A percentile compares a stretch with the other conserved stretches of the same genome.
These are phyloP conservation scores for Opeltia flavorubescens DNA, from an alignment of 495 filamentous ascomycete species.

Conservation along the genomic window DNA sequence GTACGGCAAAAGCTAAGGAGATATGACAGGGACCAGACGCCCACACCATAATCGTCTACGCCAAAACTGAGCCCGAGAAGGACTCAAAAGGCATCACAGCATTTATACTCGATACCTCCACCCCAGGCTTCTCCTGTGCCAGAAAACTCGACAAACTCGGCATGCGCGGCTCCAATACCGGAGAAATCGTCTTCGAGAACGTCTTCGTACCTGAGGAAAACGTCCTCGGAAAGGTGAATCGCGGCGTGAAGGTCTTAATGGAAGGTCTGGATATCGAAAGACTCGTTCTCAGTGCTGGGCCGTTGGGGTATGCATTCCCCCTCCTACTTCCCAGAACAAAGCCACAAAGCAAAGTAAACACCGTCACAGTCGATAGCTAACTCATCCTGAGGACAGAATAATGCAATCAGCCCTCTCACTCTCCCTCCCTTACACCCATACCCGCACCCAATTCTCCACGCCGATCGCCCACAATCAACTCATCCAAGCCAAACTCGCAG, in stretches of 20 bases:
- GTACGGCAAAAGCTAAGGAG: neutral
- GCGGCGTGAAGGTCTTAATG: conserved; percentile 85
- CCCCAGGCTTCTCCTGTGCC: conserved; percentile 68
- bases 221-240: conserved; percentile 64
- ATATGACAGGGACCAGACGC: conserved; percentile 66
- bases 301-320: conserved; percentile 43
- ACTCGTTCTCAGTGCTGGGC: conserved; percentile 82
- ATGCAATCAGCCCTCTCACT: conserved; percentile 90
- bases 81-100: conserved; percentile 90
- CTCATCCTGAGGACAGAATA: conserved; percentile 34
- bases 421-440: conserved; percentile 78
- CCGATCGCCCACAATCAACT: conserved; percentile 91
- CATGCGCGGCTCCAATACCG: conserved; percentile 94
- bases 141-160: conserved; percentile 96
- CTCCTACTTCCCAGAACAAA: too few species aligned
- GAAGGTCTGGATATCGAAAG: conserved; percentile 90
- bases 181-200: conserved; percentile 82
- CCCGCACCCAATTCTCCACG: conserved; percentile 71
- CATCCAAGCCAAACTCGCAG: conserved; percentile 83
- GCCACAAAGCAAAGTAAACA: too few species aligned
- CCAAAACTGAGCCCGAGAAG: conserved; percentile 72
- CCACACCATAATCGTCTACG: conserved; percentile 80
- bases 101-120: conserved; percentile 67
- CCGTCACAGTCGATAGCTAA: too few species aligned
- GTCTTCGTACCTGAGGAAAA: conserved; percentile 81